Evolutionary conservation across 495 filamentous ascomycete species (phyloP), one percentile per base, ranked within the genome.

Genomic region (Hypoxylon fuscum): DNA sequence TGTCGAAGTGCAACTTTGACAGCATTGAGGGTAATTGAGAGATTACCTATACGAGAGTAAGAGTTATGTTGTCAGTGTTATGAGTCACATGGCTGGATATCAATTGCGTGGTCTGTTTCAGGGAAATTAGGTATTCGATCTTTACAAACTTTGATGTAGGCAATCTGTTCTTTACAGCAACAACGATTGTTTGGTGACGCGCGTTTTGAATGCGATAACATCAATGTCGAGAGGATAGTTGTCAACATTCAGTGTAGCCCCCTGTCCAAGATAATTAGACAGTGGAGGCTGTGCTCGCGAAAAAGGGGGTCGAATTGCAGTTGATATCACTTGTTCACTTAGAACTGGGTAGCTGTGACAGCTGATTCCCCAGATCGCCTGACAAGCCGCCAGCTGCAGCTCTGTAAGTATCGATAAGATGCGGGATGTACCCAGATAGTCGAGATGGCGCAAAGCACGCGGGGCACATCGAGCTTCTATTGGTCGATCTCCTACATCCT

Each of bases 391-490:
- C n/a, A n/a, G n/a, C n/a, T n/a, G n/a, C n/a, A n/a, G n/a, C n/a
- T n/a, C n/a, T n/a, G n/a, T n/a, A n/a, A n/a, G n/a, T 38, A 38
- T 38, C 35, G n/a, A 42, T 42, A 42, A 42, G 40, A 8, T 50
- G 37, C 5, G 51, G 21, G 50, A 62, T 21, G 27, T 49, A 43
- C 34, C 20, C 41, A 23, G 1, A 11, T 15, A 43, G 10, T 41
- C 41, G 23, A 31, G 32, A 27, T 55, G 6, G 31, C 37, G 50
- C 42, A 43, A 57, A 44, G 40, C 63, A 57, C 52, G 57, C 46
- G 63, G 63, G 35, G 12, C 20, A 50, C 4, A 14, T 46, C 21
- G n/a, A 47, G 40, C 52, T 61, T 53, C 47, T 25, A 66, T 66
- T 66, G 63, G 63, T 54, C 38, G 34, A 57, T 53, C 2, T 38